These are phyloP conservation scores for Saccharomycopsis crataegensis DNA, from an alignment of 1,139 yeast genomes.

Conservation along the genomic window DNA sequence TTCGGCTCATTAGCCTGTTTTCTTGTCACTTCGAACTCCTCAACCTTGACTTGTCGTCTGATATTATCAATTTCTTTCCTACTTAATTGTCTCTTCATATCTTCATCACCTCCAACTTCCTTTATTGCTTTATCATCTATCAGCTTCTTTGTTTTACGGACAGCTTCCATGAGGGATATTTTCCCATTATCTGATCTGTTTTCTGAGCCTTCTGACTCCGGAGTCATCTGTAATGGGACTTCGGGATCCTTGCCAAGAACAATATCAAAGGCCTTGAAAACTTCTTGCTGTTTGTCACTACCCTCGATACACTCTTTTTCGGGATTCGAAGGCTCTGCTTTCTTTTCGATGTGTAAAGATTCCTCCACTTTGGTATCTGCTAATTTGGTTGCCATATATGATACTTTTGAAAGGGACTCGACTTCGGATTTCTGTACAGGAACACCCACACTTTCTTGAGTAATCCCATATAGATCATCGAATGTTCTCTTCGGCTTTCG, in stretches of 20 bases:
- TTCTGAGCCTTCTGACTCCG: not conserved
- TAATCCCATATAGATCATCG: constrained; percentile 1
- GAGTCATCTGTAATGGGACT: not conserved
- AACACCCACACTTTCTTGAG: not conserved
- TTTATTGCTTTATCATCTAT: not conserved
- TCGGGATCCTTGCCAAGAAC: not conserved
- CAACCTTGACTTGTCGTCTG: constrained; percentile 3
- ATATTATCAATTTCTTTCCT: constrained; percentile 9
- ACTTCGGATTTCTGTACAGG: not conserved
- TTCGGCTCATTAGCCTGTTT: not conserved
- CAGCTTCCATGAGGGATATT: constrained; percentile 7
- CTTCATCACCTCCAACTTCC: not conserved
- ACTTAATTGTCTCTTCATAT: not conserved
- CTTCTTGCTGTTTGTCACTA: not conserved
- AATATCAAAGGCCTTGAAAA: not conserved
- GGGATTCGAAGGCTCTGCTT: not conserved
- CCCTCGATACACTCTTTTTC: not conserved
- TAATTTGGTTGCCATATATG: not conserved
- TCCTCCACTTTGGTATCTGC: not conserved
- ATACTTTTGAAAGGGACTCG: not conserved
- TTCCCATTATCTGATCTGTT: not conserved
- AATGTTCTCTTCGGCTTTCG: not conserved
- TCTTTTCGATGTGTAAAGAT: not conserved
- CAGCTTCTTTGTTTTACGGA: constrained; percentile 3
- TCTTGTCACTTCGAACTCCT: constrained; percentile 1